A percentile compares a stretch with the other conserved stretches of the same genome.
Evolutionary conservation across 2,329 filamentous ascomycete genomes (phyloP).

Genomic region (Trichoderma atroviride): DNA sequence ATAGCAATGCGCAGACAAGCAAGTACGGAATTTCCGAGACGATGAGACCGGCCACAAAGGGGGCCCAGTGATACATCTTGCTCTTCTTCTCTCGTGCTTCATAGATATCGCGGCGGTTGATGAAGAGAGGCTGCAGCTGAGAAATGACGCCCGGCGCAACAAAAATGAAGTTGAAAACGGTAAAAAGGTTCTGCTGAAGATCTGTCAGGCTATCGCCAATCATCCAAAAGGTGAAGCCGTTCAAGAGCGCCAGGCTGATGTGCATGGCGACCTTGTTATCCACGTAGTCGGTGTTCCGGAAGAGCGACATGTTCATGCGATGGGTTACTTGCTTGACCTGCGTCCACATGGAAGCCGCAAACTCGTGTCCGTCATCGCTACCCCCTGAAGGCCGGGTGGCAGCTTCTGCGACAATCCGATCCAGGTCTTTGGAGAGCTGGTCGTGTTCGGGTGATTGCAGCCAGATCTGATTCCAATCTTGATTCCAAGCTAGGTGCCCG

Average conservation of each 20-base stretch:
- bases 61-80: conserved; percentile 64
- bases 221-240: conserved; percentile 65
- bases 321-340: conserved; percentile 67
- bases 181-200: conserved; percentile 60
- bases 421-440: conserved; percentile 62
- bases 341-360: conserved; percentile 66
- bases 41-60: conserved; percentile 58
- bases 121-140: conserved; percentile 62
- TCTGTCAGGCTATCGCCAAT: conserved; percentile 55
- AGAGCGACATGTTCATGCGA: conserved; percentile 65
- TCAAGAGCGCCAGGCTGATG: conserved; percentile 58
- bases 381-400: conserved; percentile 44
- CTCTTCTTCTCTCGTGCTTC: conserved; percentile 62
- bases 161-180: conserved; percentile 66
- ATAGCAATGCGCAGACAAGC: conserved; percentile 51
- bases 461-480: conserved; percentile 73
- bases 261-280: conserved; percentile 65
- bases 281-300: conserved; percentile 67
- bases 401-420: conserved; percentile 61
- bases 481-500: conserved; percentile 47
- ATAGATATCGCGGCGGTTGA: conserved; percentile 59
- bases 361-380: conserved; percentile 63
- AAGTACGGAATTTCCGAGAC: conserved; percentile 53
- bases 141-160: conserved; percentile 61
- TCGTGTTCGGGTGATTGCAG: conserved; percentile 61